These are phyloP conservation scores for Eucalyptus caleyi DNA, from an alignment of 345 rosid species.

Conservation along the genomic window DNA sequence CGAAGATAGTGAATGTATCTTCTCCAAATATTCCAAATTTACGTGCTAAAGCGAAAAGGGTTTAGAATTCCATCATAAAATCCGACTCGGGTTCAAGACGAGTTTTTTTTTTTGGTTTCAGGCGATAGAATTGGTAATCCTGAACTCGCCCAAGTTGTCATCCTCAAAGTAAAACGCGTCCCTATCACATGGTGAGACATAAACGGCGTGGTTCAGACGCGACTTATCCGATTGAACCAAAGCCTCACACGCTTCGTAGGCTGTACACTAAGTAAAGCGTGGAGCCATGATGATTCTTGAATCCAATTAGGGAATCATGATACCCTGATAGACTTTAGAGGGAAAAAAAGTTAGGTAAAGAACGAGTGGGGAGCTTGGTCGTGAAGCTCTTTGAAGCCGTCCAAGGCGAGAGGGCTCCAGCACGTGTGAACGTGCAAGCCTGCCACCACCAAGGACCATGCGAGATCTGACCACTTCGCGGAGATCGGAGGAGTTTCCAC, in stretches of 20 bases:
- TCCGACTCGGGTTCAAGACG: neutral
- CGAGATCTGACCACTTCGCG: neutral
- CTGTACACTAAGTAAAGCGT: neutral
- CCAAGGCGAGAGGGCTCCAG: neutral
- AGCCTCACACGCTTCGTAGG: neutral
- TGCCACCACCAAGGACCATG: neutral
- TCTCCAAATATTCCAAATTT: rapidly evolving
- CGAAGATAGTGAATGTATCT: neutral
- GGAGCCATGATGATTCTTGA: neutral
- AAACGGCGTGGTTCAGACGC: rapidly evolving
- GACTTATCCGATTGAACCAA: neutral
- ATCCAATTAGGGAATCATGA: neutral
- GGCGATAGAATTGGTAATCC: rapidly evolving
- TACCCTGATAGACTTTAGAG: neutral
- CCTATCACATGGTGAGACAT: neutral
- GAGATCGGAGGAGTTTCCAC: neutral
- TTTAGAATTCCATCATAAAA: neutral
- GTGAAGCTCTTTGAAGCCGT: neutral
- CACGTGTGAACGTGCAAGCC: neutral
- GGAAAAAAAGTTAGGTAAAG: neutral
- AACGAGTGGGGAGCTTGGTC: neutral
- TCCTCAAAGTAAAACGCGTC: neutral
- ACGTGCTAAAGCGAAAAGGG: rapidly evolving
- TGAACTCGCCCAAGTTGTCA: rapidly evolving
- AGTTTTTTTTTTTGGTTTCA: neutral